A percentile compares a stretch with the other conserved stretches of the same genome.
Evolutionary conservation across 805 yeast genomes (phyloP).

Genomic region (Hanseniaspora vineae): DNA sequence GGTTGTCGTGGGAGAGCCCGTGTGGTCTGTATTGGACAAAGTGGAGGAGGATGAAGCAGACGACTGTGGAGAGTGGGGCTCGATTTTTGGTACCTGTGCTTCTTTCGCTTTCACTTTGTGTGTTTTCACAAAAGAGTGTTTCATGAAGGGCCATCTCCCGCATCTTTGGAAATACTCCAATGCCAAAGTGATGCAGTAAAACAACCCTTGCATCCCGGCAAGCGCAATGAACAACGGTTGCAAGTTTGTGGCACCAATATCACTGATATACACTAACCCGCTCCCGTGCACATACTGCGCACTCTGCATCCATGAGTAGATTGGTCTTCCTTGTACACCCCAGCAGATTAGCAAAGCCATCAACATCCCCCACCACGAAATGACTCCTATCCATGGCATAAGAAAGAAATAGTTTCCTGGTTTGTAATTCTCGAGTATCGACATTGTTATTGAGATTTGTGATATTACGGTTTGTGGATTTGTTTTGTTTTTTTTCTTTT

Average conservation of each 20-base stretch:
- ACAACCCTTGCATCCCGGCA: slow-evolving; percentile 63
- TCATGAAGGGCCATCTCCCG: slow-evolving; percentile 28
- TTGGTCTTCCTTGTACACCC: slow-evolving; percentile 71
- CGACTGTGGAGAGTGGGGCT: no score
- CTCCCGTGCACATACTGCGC: slow-evolving; percentile 4
- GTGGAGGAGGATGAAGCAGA: no score
- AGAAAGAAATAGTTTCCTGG: slow-evolving; percentile 34
- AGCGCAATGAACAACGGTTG: slow-evolving; percentile 78
- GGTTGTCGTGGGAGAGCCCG: slow-evolving; percentile 4
- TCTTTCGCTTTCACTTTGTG: slow-evolving; percentile 22
- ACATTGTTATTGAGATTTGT: neutral
- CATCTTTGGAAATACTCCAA: slow-evolving; percentile 53
- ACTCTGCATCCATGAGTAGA: slow-evolving; percentile 25
- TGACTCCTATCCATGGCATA: slow-evolving; percentile 52
- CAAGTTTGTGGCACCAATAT: slow-evolving; percentile 77
- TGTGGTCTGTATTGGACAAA: neutral
- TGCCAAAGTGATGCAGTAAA: slow-evolving; percentile 49
- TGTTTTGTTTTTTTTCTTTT: no score
- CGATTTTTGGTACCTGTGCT: no score
- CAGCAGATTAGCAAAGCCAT: slow-evolving; percentile 66
- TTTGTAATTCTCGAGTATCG: slow-evolving; percentile 2
- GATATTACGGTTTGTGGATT: no score
- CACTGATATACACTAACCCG: slow-evolving; percentile 53
- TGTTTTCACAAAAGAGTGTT: slow-evolving; percentile 12
- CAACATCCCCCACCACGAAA: slow-evolving; percentile 88